Percentiles rank a stretch among this genome's conserved stretches.
phyloP scores from a whole-genome alignment of 2,329 filamentous ascomycete genomes.

The Exophiala oligosperma region DNA sequence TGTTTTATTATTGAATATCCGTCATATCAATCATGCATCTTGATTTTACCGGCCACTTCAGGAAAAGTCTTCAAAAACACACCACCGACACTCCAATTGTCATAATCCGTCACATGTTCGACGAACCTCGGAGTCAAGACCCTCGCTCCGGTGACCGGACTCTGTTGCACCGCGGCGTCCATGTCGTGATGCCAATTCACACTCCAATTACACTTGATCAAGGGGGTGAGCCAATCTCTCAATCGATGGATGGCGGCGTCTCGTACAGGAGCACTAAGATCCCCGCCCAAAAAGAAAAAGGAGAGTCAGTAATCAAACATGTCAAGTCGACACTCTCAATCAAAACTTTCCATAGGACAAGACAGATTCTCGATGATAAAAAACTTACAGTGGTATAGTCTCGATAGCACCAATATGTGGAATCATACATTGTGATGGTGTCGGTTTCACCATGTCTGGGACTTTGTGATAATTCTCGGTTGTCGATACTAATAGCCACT shows the following conservation, averaged over 20 bases:
- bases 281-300: no score
- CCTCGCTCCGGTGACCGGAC: conserved; percentile 8
- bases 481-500: conserved; percentile 23
- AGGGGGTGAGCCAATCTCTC: conserved; percentile 24
- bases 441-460: conserved; percentile 27
- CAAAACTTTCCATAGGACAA: no score
- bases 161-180: conserved; percentile 17
- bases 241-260: conserved; percentile 20
- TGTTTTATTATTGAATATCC: no score
- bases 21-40: conserved; percentile 14
- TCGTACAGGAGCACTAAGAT: conserved; percentile 9
- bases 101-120: conserved; percentile 18
- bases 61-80: conserved; percentile 17
- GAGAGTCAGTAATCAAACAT: neutral
- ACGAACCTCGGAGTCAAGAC: conserved; percentile 17
- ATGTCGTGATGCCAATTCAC: conserved; percentile 21
- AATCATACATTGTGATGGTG: conserved; percentile 22
- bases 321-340: neutral
- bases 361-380: no score
- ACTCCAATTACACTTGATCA: conserved; percentile 18
- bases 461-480: conserved; percentile 16
- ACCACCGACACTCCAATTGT: conserved; percentile 22
- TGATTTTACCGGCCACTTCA: conserved; percentile 18
- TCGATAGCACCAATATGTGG: conserved; percentile 26
- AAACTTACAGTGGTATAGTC: conserved; percentile 22